phyloP scores from a whole-genome alignment of 768 basidiomycete species.

The Mycena maculata region DNA sequence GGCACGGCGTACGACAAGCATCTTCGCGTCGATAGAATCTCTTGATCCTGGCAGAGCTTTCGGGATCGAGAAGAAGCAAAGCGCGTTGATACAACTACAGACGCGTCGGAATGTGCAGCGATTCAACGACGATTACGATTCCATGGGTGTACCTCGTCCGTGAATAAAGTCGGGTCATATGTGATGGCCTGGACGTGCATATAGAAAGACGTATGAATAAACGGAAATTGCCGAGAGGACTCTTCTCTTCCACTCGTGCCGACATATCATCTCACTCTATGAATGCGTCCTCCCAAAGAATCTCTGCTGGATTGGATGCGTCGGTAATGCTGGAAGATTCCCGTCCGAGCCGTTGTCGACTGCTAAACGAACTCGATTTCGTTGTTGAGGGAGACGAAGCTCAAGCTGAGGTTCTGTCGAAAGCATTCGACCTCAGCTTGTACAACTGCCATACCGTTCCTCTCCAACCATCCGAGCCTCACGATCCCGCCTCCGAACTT shows the following conservation, averaged over 20 bases:
- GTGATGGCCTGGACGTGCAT: slow-evolving; percentile 61
- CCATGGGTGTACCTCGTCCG: slow-evolving; percentile 41
- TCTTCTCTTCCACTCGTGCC: too few relatives aligned
- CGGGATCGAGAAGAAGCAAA: slow-evolving; percentile 67
- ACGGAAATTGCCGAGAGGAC: too few relatives aligned
- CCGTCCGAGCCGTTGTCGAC: slow-evolving; percentile 7
- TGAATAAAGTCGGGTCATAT: slow-evolving; percentile 54
- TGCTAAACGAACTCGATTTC: slow-evolving; percentile 21
- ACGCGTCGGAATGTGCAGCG: slow-evolving; percentile 28
- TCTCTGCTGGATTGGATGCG: too few relatives aligned
- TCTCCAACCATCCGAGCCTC: slow-evolving; percentile 4
- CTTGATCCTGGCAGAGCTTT: slow-evolving; percentile 66
- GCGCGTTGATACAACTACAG: slow-evolving; percentile 72
- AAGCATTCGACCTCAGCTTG: slow-evolving; percentile 32
- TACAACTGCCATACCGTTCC: slow-evolving; percentile 6
- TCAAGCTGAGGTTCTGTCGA: slow-evolving; percentile 23
- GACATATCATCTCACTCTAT: too few relatives aligned
- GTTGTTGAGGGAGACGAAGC: slow-evolving; percentile 21
- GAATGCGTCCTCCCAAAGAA: too few relatives aligned
- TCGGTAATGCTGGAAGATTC: too few relatives aligned
- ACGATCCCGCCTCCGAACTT: slow-evolving; percentile 1
- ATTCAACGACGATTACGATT: slow-evolving; percentile 29
- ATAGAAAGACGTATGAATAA: too few relatives aligned
- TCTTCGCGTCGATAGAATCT: slow-evolving; percentile 80
- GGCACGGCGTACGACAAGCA: slow-evolving; percentile 69